Evolutionary conservation across 2,329 filamentous ascomycete genomes (phyloP), one percentile per base, ranked within the genome.

Genomic region (Diaporthe sp.): DNA sequence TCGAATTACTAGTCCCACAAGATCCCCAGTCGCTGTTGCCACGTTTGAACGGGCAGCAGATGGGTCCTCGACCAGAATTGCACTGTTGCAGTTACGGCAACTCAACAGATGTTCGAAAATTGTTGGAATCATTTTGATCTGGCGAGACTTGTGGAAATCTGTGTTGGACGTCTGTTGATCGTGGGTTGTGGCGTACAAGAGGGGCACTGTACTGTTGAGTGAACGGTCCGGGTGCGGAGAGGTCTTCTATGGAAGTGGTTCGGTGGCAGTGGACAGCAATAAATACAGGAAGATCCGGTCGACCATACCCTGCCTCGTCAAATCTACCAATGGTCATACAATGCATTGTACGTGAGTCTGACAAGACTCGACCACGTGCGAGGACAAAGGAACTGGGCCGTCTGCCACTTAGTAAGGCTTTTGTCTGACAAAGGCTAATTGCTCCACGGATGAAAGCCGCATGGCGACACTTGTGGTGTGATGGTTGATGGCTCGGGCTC

Each of bases 91-190:
- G 39, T 7, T 9, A 13, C 28, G 25, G 39, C 72, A 73, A 37
- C 34, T 46, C 7, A 73, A 19, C 2, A 73, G 7, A 1, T 73
- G 72, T 19, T 73, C 60, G 37, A 57, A 67, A 10, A 67, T 19
- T 3, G 44, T n/a, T 5, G 49, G 19, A 22, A 10, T 19, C n/a
- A 61, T 71, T 22, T 28, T 51, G 42, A 49, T 7, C 5, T 13
- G n/a, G 5, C 15, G 22, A 42, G 2, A 17, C 19, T 67, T 3
- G 44, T 3, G n/a, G 9, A 25, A 28, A 3, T n/a, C 3, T 9
- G 7, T 1, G 37, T 2, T 44, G 3, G n/a, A 44, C 37, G 58
- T 25, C 4, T 61, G 22, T 25, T 8, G 58, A 42, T 5, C 0
- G 17, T 37, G 19, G 55, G 1, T 25, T 58, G 9, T 37, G 19